Percentiles rank a stretch among this genome's conserved stretches.
Evolutionary conservation across 805 yeast genomes (phyloP).

Genomic region (Myxozyma geophila): DNA sequence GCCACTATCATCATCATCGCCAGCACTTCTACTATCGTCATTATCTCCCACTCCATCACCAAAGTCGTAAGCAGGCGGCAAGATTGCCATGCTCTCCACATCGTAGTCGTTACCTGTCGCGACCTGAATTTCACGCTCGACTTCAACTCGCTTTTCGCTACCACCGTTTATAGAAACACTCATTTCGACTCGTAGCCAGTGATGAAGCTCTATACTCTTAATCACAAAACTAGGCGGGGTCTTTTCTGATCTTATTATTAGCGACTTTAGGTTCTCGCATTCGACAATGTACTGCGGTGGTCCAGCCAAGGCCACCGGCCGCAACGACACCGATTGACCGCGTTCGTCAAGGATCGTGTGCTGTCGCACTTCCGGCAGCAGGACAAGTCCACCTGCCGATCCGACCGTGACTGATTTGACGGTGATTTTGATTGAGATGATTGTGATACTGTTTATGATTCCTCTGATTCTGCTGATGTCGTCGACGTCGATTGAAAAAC

Average conservation of each 20-base stretch:
- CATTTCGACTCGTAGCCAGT: slow-evolving; percentile 1
- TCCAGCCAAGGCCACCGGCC: not conserved
- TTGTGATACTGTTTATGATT: slow-evolving; percentile 10
- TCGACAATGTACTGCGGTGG: slow-evolving; percentile 20
- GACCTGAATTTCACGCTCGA: slow-evolving; percentile 1
- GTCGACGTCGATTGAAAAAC: slow-evolving; percentile 15
- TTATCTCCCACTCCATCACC: not conserved
- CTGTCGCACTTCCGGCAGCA: slow-evolving; percentile 2
- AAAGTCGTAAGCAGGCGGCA: slow-evolving; percentile 26
- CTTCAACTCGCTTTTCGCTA: slow-evolving; percentile 9
- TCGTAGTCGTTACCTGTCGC: slow-evolving; percentile 18
- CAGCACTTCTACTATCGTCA: not conserved
- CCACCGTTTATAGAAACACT: slow-evolving; percentile 22
- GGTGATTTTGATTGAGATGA: slow-evolving; percentile 9
- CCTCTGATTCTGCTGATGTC: slow-evolving; percentile 6
- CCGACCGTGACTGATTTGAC: not conserved
- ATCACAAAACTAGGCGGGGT: slow-evolving; percentile 18
- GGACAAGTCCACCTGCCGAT: not conserved
- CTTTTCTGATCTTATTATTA: not conserved
- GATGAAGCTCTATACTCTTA: slow-evolving; percentile 12
- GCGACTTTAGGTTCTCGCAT: slow-evolving; percentile 3
- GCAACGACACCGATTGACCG: not conserved
- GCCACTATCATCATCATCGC: not conserved
- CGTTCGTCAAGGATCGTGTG: slow-evolving; percentile 6
- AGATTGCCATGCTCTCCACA: slow-evolving; percentile 3